Evolutionary conservation across 331 rosid genomes (phyloP).

Genomic region (Phaseolus coccineus): DNA sequence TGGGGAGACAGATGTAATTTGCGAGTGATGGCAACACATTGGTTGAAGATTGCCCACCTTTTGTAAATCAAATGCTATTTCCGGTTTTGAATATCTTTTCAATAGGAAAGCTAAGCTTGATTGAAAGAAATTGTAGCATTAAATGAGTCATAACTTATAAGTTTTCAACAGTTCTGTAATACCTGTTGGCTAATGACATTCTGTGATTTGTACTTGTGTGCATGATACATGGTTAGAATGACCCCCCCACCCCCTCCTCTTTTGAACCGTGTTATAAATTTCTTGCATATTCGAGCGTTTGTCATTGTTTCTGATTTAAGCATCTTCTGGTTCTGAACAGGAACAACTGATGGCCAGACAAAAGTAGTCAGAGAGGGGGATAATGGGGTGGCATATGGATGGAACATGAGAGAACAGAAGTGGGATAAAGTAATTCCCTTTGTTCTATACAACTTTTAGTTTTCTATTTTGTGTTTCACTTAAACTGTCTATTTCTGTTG

Average conservation of each 20-base stretch:
- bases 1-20: not conserved
- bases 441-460: slow-evolving; percentile 31
- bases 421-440: slow-evolving; percentile 87
- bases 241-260: not conserved
- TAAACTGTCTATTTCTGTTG: slow-evolving; percentile 32
- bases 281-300: slow-evolving; percentile 26
- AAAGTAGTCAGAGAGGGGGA: slow-evolving; percentile 96
- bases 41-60: not conserved
- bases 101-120: slow-evolving; percentile 28
- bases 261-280: not conserved
- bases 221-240: not conserved
- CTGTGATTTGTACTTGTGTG: slow-evolving; percentile 16
- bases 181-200: slow-evolving; percentile 3
- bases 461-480: slow-evolving; percentile 26
- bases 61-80: not conserved
- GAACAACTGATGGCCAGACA: slow-evolving; percentile 93
- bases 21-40: not conserved
- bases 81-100: not conserved
- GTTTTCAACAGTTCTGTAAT: not conserved
- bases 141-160: not conserved
- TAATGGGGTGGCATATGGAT: slow-evolving; percentile 93
- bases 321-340: slow-evolving; percentile 58
- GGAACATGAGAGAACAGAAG: slow-evolving; percentile 80
- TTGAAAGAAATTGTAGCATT: not conserved
- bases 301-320: slow-evolving; percentile 25